Conservation (phyloP, 1,284 basidiomycete species). For the Ceratobasidium sp. region DNA sequence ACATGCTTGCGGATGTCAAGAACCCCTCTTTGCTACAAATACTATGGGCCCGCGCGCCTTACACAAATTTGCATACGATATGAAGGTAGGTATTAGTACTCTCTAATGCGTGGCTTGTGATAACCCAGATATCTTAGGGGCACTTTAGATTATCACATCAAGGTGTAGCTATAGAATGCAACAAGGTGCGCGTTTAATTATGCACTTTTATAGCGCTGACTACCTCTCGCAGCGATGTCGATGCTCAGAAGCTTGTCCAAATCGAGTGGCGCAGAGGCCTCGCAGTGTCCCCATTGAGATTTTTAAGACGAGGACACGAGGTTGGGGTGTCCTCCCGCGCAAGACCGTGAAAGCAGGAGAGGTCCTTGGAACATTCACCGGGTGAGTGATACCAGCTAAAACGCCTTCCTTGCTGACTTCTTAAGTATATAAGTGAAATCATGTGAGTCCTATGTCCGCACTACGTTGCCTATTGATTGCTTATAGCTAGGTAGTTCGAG, state of each 20-base stretch:
- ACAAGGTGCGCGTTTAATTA: constrained; percentile 16
- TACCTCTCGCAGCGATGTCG: constrained; percentile 31
- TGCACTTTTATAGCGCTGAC: too few species aligned
- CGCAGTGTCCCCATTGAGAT: constrained; percentile 45
- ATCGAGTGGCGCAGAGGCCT: constrained; percentile 44
- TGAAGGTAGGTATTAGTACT: constrained; percentile 9
- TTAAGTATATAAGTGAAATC: constrained; percentile 27
- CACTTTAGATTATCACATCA: constrained; percentile 31
- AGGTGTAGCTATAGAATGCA: constrained; percentile 46
- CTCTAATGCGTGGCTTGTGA: neutral
- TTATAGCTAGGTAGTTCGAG: constrained; percentile 4
- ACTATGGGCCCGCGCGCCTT: constrained; percentile 17
- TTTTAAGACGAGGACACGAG: constrained; percentile 41
- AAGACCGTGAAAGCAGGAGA: constrained; percentile 32
- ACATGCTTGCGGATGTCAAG: constrained; percentile 32
- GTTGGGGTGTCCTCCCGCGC: constrained; percentile 45
- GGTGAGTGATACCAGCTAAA: constrained; percentile 10
- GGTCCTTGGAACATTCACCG: constrained; percentile 47
- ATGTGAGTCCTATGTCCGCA: constrained; percentile 24
- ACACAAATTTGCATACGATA: constrained; percentile 43
- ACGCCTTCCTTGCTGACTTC: neutral
- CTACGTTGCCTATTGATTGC: neutral
- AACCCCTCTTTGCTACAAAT: constrained; percentile 15
- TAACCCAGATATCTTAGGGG: constrained; percentile 14
- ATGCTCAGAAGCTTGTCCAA: constrained; percentile 41